phyloP scores from a whole-genome alignment of 1,139 yeast species.

The Candida pseudoviswanathii region DNA sequence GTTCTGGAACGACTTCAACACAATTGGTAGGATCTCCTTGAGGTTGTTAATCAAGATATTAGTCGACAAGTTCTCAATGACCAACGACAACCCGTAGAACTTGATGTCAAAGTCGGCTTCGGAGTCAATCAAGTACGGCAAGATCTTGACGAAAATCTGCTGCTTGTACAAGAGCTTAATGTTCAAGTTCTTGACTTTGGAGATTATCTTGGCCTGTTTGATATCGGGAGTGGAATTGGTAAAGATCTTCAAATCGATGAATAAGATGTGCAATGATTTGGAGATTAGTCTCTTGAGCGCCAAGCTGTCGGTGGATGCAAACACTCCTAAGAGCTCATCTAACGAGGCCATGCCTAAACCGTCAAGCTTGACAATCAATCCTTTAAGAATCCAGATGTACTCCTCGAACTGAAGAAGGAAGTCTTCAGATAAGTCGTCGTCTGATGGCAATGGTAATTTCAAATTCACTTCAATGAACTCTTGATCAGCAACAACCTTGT shows the following conservation, averaged over 20 bases:
- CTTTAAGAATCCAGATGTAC: conserved; percentile 72
- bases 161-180: conserved; percentile 77
- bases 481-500: conserved; percentile 34
- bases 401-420: conserved; percentile 45
- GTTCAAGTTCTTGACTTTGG: conserved; percentile 56
- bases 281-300: conserved; percentile 31
- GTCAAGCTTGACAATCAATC: conserved; percentile 62
- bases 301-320: conserved; percentile 38
- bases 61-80: conserved; percentile 56
- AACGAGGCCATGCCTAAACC: conserved; percentile 43
- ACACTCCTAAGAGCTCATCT: conserved; percentile 40
- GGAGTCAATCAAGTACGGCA: conserved; percentile 54
- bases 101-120: conserved; percentile 37
- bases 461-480: not conserved
- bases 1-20: conserved; percentile 60
- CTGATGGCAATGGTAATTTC: not conserved
- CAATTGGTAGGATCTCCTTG: conserved; percentile 64
- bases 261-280: conserved; percentile 61
- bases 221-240: conserved; percentile 33
- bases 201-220: conserved; percentile 33
- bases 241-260: conserved; percentile 65
- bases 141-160: conserved; percentile 61
- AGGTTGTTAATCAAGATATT: conserved; percentile 41
- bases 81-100: conserved; percentile 65
- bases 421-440: conserved; percentile 6